Conservation (phyloP, 2,329 filamentous ascomycete genomes). For the Pseudogymnoascus sp. region DNA sequence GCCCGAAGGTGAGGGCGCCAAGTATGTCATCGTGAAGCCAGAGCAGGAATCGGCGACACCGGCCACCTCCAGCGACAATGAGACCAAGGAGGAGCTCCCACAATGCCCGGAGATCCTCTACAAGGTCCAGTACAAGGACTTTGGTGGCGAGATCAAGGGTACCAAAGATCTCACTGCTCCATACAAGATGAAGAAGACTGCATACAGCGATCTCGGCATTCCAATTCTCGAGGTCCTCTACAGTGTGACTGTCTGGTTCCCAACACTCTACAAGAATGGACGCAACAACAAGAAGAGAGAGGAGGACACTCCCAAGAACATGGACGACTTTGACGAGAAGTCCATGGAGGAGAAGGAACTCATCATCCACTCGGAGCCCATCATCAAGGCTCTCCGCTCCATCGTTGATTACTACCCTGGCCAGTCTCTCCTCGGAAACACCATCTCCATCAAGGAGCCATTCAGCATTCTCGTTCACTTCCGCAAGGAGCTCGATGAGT, state of each 20-base stretch:
- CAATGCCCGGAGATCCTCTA: slow-evolving; percentile 21
- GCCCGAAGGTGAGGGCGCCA: slow-evolving; percentile 14
- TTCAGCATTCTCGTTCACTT: slow-evolving; percentile 31
- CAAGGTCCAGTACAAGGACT: slow-evolving; percentile 22
- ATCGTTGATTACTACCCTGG: slow-evolving; percentile 22
- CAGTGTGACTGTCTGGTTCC: slow-evolving; percentile 21
- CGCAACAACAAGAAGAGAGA: slow-evolving; percentile 13
- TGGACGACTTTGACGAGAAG: slow-evolving; percentile 19
- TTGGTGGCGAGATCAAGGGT: slow-evolving; percentile 19
- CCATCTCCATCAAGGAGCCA: slow-evolving; percentile 30
- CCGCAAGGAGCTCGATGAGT: slow-evolving; percentile 20
- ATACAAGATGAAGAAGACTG: slow-evolving; percentile 20
- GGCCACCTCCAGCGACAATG: slow-evolving; percentile 13
- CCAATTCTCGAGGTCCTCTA: slow-evolving; percentile 21
- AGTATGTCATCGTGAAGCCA: slow-evolving; percentile 19
- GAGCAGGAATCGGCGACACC: slow-evolving; percentile 12
- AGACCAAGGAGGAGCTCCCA: slow-evolving; percentile 14
- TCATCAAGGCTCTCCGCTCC: slow-evolving; percentile 21
- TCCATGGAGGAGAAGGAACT: slow-evolving; percentile 23
- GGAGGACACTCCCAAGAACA: slow-evolving; percentile 16
- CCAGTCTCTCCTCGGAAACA: slow-evolving; percentile 19
- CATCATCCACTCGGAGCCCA: slow-evolving; percentile 20
- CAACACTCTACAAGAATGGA: slow-evolving; percentile 19
- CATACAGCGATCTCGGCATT: slow-evolving; percentile 18
- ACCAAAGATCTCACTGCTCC: slow-evolving; percentile 19